Evolutionary conservation across 2,329 filamentous ascomycete species (phyloP).

Genomic region (Verticillium tricorpus): DNA sequence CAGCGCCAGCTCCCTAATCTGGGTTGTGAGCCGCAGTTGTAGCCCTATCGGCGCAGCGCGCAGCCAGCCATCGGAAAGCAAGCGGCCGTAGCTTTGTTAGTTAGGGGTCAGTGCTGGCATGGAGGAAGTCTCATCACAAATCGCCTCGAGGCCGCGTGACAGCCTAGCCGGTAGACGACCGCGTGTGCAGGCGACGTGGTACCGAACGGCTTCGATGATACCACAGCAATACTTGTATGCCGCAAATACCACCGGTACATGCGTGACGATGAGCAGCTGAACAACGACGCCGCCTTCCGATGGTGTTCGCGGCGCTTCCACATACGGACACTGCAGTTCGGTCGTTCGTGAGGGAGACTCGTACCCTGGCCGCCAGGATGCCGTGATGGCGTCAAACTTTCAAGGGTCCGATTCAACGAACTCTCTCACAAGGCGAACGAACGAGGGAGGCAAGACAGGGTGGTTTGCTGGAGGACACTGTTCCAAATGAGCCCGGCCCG

Average conservation of each 20-base stretch:
- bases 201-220: background rate
- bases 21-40: background rate
- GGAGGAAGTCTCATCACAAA: background rate
- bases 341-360: background rate
- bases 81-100: background rate
- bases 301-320: background rate
- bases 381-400: background rate
- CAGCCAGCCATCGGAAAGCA: background rate
- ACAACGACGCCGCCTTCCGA: background rate
- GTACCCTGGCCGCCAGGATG: background rate
- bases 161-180: background rate
- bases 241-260: background rate
- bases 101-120: background rate
- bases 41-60: background rate
- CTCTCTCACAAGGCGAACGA: background rate
- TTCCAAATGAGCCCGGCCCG: background rate
- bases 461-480: background rate
- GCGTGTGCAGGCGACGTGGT: background rate
- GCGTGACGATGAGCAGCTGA: background rate
- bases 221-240: background rate
- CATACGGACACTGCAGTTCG: background rate
- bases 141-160: background rate
- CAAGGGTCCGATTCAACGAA: background rate
- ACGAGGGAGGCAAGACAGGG: background rate
- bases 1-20: background rate